phyloP scores from a whole-genome alignment of 148 eudicot genomes.

The Diospyros kaki region DNA sequence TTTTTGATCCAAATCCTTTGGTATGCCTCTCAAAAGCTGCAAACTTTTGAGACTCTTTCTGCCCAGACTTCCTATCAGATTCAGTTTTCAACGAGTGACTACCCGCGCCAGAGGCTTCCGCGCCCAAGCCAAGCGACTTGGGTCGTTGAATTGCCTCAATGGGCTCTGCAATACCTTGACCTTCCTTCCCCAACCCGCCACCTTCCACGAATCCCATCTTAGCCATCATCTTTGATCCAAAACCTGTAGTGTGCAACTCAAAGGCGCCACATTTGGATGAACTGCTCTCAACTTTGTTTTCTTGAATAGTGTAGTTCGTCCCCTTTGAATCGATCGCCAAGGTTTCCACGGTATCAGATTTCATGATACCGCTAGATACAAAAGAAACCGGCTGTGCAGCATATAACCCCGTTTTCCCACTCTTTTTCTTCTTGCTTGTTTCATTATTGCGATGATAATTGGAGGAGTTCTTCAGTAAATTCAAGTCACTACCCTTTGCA shows the following conservation, averaged over 20 bases:
- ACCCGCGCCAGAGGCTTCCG: conserved; percentile 38
- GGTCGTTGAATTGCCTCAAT: conserved; percentile 76
- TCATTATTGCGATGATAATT: conserved; percentile 22
- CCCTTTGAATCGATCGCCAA: conserved; percentile 19
- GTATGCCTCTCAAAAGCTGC: conserved; percentile 90
- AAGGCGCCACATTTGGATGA: conserved; percentile 60
- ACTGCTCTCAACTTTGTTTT: conserved; percentile 23
- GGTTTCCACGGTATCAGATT: conserved; percentile 40
- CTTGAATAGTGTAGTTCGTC: conserved; percentile 19
- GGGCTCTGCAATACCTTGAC: conserved; percentile 71
- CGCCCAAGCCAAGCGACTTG: conserved; percentile 83
- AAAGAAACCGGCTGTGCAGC: conserved; percentile 79
- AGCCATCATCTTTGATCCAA: conserved; percentile 98
- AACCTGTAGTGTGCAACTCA: conserved; percentile 91
- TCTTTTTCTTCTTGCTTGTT: conserved; percentile 34
- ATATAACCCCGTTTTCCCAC: conserved; percentile 42
- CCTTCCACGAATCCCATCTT: conserved; percentile 95
- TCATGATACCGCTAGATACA: conserved; percentile 66
- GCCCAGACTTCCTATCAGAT: conserved; percentile 14
- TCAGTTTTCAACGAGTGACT: conserved; percentile 6
- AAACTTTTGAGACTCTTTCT: conserved; percentile 24
- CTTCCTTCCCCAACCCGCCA: conserved; percentile 79
- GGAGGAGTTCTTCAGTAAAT: conserved; percentile 27
- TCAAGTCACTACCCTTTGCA: conserved; percentile 21
- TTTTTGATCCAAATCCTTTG: conserved; percentile 91